A percentile compares a stretch with the other conserved stretches of the same genome.
Evolutionary conservation across 345 rosid genomes (phyloP).

Genomic region (Angophora floribunda): DNA sequence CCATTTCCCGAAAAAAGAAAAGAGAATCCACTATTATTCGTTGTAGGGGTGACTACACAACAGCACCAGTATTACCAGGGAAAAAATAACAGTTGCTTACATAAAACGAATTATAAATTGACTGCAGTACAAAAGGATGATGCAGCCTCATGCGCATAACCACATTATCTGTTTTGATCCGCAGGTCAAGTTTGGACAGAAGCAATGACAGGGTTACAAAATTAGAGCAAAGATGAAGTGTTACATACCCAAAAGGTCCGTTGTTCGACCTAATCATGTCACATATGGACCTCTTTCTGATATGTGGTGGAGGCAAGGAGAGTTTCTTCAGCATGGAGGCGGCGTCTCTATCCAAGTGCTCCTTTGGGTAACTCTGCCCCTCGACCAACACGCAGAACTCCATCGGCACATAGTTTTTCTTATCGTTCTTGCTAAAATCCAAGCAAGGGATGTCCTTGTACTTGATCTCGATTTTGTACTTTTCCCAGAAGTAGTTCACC

Average conservation of each 20-base stretch:
- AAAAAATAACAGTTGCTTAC: no score
- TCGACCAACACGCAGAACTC: constrained; percentile 67
- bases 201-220: background rate
- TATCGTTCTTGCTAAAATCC: constrained; percentile 49
- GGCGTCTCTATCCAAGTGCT: constrained; percentile 29
- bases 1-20: no score
- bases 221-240: background rate
- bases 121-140: background rate
- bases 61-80: no score
- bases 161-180: background rate
- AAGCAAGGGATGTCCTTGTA: constrained; percentile 55
- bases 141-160: background rate
- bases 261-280: constrained; percentile 30
- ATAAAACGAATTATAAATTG: no score
- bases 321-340: constrained; percentile 26
- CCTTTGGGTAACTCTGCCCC: constrained; percentile 79
- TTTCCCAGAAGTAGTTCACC: constrained; percentile 56
- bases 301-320: constrained; percentile 42
- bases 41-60: no score
- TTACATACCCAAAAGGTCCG: constrained; percentile 76
- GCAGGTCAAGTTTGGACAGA: background rate
- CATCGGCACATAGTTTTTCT: constrained; percentile 61
- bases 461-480: constrained; percentile 34
- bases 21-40: no score
- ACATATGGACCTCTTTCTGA: constrained; percentile 30